These are phyloP conservation scores for Saccharomyces hybrid DNA, from an alignment of 1,139 yeast species.

Conservation along the genomic window DNA sequence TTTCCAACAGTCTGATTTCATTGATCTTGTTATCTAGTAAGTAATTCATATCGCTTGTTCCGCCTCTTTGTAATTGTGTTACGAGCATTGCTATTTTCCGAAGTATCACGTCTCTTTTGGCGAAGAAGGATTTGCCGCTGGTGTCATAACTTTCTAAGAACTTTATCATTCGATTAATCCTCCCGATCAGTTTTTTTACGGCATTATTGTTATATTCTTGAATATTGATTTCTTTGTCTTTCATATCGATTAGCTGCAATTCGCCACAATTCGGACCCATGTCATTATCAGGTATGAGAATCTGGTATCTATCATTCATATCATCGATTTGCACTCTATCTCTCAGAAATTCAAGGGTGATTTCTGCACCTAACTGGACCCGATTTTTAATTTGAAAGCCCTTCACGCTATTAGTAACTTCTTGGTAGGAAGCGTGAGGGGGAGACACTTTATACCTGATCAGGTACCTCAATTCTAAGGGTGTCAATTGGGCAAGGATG, in stretches of 20 bases:
- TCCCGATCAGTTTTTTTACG: constrained; percentile 10
- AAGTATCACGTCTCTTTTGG: constrained; percentile 14
- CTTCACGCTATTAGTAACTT: neutral
- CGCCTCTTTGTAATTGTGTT: constrained; percentile 14
- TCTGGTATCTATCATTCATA: neutral
- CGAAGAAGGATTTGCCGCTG: neutral
- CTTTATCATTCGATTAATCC: constrained; percentile 16
- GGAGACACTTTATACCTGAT: neutral
- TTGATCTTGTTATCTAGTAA: constrained; percentile 22
- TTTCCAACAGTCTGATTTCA: constrained; percentile 19
- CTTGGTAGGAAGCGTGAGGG: neutral
- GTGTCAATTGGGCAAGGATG: neutral
- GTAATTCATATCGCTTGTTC: constrained; percentile 23
- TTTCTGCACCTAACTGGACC: neutral
- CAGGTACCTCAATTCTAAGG: neutral
- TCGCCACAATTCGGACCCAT: neutral
- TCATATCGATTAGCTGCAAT: neutral
- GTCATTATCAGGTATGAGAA: neutral
- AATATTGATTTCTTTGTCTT: neutral
- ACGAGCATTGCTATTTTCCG: constrained; percentile 19
- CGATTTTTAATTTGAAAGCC: neutral
- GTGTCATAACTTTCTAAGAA: constrained; percentile 12
- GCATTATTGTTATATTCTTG: constrained; percentile 10
- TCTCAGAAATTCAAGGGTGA: neutral
- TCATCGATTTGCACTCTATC: neutral